A percentile compares a stretch with the other conserved stretches of the same genome.
These are phyloP conservation scores for Dioszegia aurantiaca DNA, from an alignment of 768 basidiomycete genomes.

Conservation along the genomic window DNA sequence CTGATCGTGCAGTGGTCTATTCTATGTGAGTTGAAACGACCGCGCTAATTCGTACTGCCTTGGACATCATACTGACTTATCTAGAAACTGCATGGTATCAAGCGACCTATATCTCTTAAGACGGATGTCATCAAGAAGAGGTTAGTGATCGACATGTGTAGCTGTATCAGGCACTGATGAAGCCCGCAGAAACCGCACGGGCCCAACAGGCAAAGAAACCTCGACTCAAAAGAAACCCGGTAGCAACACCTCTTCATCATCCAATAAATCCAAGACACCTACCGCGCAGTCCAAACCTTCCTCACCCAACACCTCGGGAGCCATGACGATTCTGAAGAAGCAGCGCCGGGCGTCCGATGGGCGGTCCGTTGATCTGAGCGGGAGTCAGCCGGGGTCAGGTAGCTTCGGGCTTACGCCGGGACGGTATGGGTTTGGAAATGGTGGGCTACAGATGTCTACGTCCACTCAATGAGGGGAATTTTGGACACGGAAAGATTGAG, in stretches of 20 bases:
- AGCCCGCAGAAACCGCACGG: constrained; percentile 22
- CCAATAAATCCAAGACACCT: constrained; percentile 5
- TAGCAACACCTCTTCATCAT: not conserved
- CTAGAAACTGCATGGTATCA: constrained; percentile 93
- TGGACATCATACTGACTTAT: constrained; percentile 1
- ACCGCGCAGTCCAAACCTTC: constrained; percentile 12
- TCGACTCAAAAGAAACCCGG: not conserved
- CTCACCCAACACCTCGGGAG: constrained; percentile 2
- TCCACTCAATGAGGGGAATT: too few species aligned
- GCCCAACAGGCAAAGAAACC: constrained; percentile 21
- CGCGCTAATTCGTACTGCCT: too few species aligned
- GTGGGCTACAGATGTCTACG: not conserved
- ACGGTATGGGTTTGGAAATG: not conserved
- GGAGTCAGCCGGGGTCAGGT: not conserved
- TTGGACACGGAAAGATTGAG: too few species aligned
- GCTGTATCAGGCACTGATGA: not conserved
- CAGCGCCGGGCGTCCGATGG: constrained; percentile 15
- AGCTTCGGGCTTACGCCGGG: not conserved
- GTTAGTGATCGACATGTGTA: constrained; percentile 23
- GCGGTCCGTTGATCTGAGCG: not conserved
- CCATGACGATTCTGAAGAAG: constrained; percentile 11
- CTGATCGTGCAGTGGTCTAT: constrained; percentile 60
- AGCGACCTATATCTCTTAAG: constrained; percentile 88
- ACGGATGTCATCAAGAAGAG: constrained; percentile 95
- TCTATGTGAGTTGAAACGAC: constrained; percentile 82